Evolutionary conservation across 2,329 filamentous ascomycete species (phyloP).

Genomic region (Malbranchea zuffiana): DNA sequence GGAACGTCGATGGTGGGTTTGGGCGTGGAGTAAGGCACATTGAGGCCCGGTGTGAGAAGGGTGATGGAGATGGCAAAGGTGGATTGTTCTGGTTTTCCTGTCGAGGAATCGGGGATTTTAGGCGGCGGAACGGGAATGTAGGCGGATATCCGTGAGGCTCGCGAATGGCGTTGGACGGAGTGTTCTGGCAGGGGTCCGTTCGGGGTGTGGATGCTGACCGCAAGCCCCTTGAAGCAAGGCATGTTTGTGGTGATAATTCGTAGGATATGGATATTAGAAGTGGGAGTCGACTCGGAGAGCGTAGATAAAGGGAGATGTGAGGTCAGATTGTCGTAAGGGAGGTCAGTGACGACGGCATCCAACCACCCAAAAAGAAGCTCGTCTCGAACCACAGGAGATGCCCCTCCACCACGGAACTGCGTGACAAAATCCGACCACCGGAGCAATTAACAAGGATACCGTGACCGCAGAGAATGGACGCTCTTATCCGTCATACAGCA

Average conservation of each 20-base stretch:
- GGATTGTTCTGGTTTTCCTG: constrained; percentile 75
- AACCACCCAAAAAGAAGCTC: no score
- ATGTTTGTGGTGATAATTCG: constrained; percentile 41
- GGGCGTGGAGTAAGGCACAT: constrained; percentile 85
- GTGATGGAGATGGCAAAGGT: constrained; percentile 98
- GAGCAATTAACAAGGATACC: no score
- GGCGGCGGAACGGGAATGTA: constrained; percentile 94
- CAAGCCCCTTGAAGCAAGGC: constrained; percentile 99
- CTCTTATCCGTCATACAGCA: no score
- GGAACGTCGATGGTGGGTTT: constrained; percentile 67
- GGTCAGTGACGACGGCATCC: no score
- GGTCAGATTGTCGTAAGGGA: no score
- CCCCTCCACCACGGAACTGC: no score
- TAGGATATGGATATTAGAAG: no score
- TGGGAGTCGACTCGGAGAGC: no score
- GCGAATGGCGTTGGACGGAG: constrained; percentile 87
- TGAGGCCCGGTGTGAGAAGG: constrained; percentile 73
- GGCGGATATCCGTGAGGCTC: constrained; percentile 82
- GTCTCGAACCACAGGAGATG: no score
- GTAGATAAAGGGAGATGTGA: no score
- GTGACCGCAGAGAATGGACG: no score
- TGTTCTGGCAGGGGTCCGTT: constrained; percentile 76
- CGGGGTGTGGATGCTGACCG: constrained; percentile 86
- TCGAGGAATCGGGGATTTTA: constrained; percentile 57
- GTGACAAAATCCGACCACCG: no score